Conservation (phyloP, 805 yeast species). For the Saccharomycopsis sp. region DNA sequence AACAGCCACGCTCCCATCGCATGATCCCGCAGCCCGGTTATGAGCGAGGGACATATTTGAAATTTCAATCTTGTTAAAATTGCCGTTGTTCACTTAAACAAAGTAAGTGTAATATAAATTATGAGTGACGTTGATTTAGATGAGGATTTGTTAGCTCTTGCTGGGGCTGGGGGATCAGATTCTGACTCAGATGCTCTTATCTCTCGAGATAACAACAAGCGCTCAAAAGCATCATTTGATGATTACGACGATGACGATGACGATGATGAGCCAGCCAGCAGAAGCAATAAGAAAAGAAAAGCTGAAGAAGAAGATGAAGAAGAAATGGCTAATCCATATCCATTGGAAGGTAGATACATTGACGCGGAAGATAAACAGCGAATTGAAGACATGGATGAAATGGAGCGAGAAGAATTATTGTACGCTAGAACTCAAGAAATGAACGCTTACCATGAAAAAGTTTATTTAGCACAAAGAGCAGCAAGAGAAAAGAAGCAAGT, state of each 20-base stretch:
- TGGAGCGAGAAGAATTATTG: constrained; percentile 83
- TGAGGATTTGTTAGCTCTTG: constrained; percentile 93
- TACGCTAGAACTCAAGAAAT: constrained; percentile 90
- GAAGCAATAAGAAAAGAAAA: constrained; percentile 22
- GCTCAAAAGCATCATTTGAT: constrained; percentile 25
- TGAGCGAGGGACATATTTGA: too few relatives aligned
- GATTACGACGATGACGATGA: constrained; percentile 33
- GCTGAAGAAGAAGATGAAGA: constrained; percentile 30
- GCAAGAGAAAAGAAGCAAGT: constrained; percentile 36
- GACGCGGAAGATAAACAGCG: constrained; percentile 68
- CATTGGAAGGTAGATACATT: constrained; percentile 85
- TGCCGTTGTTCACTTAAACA: too few relatives aligned
- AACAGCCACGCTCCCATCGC: too few relatives aligned
- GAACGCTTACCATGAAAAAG: constrained; percentile 81
- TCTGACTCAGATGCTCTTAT: constrained; percentile 30
- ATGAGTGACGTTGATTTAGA: constrained; percentile 72
- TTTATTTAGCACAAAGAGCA: constrained; percentile 77
- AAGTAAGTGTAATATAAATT: not conserved
- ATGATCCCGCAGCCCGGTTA: too few relatives aligned
- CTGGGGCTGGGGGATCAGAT: constrained; percentile 62
- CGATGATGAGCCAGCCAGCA: constrained; percentile 34
- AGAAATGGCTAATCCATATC: constrained; percentile 66
- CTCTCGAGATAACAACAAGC: constrained; percentile 33
- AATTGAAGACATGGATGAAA: constrained; percentile 72
- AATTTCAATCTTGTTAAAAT: too few relatives aligned